These are phyloP conservation scores for Peronospora destructor DNA, from an alignment of 352 stramenopile species.

Conservation along the genomic window DNA sequence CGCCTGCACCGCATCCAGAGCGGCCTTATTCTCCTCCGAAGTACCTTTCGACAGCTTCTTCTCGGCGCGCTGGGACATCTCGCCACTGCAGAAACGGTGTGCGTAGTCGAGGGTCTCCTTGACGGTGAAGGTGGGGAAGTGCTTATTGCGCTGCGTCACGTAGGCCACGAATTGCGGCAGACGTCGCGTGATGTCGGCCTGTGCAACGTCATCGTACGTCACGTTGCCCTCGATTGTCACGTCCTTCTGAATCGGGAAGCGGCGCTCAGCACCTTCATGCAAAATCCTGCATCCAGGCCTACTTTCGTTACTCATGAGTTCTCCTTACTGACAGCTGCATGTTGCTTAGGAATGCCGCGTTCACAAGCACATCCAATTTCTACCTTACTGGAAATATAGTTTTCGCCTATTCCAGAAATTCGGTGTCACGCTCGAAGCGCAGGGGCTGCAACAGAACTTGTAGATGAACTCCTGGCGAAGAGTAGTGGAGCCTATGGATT, in stretches of 20 bases:
- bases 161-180: slow-evolving; percentile 30
- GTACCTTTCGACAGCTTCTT: slow-evolving; percentile 36
- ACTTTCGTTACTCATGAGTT: too few relatives aligned
- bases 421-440: too few relatives aligned
- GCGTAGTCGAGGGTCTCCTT: slow-evolving; percentile 42
- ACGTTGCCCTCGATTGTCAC: slow-evolving; percentile 20
- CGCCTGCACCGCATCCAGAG: slow-evolving; percentile 23
- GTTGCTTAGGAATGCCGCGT: too few relatives aligned
- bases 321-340: too few relatives aligned
- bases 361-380: too few relatives aligned
- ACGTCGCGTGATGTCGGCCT: slow-evolving; percentile 6
- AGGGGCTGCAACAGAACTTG: too few relatives aligned
- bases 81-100: slow-evolving; percentile 58
- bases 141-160: slow-evolving; percentile 25
- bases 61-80: slow-evolving; percentile 22
- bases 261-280: slow-evolving; percentile 16
- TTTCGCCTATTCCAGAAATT: too few relatives aligned
- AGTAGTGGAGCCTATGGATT: too few relatives aligned
- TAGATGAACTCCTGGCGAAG: too few relatives aligned
- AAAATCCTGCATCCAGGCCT: too few relatives aligned
- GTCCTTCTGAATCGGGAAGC: slow-evolving; percentile 19
- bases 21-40: slow-evolving; percentile 24
- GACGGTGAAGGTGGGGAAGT: slow-evolving; percentile 22
- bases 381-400: too few relatives aligned
- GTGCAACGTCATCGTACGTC: slow-evolving; percentile 22